A percentile compares a stretch with the other conserved stretches of the same genome.
Evolutionary conservation across 2,329 filamentous ascomycete genomes (phyloP).

Genomic region (Metarhizium humberi): DNA sequence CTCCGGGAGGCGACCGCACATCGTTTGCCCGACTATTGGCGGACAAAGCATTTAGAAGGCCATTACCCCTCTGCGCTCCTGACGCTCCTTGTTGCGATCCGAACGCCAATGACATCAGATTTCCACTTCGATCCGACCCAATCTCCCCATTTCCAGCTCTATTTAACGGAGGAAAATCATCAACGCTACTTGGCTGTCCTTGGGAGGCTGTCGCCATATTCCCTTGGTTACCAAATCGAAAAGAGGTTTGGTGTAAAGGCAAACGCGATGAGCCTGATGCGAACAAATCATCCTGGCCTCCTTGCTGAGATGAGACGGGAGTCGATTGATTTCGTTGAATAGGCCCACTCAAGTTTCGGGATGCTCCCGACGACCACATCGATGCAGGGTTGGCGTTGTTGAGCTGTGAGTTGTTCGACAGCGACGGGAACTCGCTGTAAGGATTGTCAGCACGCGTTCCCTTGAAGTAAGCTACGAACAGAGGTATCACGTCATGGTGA

Average conservation of each 20-base stretch:
- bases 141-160: constrained; percentile 48
- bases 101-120: constrained; percentile 43
- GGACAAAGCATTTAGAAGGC: constrained; percentile 54
- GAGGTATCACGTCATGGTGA: neutral
- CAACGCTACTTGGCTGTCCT: constrained; percentile 37
- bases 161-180: constrained; percentile 55
- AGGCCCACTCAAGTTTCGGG: constrained; percentile 37
- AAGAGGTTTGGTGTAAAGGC: constrained; percentile 34
- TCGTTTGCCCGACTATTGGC: constrained; percentile 45
- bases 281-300: constrained; percentile 38
- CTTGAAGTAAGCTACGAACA: neutral
- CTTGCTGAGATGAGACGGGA: constrained; percentile 40
- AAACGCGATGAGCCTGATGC: constrained; percentile 31
- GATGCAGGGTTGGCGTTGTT: constrained; percentile 38
- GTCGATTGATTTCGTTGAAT: constrained; percentile 43
- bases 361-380: constrained; percentile 44
- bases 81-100: constrained; percentile 33
- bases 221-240: constrained; percentile 44
- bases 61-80: constrained; percentile 43
- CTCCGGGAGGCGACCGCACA: constrained; percentile 36
- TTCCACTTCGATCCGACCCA: constrained; percentile 42
- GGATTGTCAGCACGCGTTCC: neutral
- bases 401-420: constrained; percentile 52
- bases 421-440: constrained; percentile 53
- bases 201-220: constrained; percentile 34